Conservation (phyloP, 306 rosid species). For the Leucaena leucocephala region DNA sequence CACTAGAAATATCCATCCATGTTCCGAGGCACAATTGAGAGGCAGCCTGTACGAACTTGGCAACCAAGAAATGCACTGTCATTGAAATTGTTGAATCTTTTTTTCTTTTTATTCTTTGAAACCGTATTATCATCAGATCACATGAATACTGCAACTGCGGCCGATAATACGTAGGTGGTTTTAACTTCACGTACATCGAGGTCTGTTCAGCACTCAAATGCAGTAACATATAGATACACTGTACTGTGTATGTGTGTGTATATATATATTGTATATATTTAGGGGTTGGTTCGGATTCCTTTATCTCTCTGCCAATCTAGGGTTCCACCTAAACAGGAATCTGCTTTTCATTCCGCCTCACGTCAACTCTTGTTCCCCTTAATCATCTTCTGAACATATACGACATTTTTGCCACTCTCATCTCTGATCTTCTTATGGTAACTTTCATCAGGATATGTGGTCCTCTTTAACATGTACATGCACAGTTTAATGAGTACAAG, state of each 20-base stretch:
- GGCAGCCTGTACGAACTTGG: slow-evolving; percentile 18
- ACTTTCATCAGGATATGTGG: slow-evolving; percentile 3
- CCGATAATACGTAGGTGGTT: background rate
- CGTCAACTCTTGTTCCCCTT: background rate
- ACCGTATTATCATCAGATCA: background rate
- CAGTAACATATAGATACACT: background rate
- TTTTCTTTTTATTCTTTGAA: background rate
- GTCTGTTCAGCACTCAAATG: slow-evolving; percentile 23
- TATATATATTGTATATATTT: background rate
- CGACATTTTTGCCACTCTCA: slow-evolving; percentile 7
- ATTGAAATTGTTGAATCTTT: background rate
- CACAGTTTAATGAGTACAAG: background rate
- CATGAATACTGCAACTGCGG: slow-evolving; percentile 13
- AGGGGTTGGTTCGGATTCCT: slow-evolving; percentile 5
- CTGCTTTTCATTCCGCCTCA: slow-evolving; percentile 16
- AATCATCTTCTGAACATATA: background rate
- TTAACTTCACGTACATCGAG: slow-evolving; percentile 10
- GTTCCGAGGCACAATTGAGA: slow-evolving; percentile 11
- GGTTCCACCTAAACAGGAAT: slow-evolving; percentile 16
- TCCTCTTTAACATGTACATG: background rate
- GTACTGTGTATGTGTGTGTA: background rate
- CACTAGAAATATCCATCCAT: background rate
- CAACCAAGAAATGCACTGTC: background rate
- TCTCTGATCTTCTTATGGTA: background rate
- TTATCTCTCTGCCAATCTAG: slow-evolving; percentile 8